Percentiles rank a stretch among this genome's conserved stretches.
phyloP scores from a whole-genome alignment of 371 early-diverging fungal species.

The Mortierella polycephala region DNA sequence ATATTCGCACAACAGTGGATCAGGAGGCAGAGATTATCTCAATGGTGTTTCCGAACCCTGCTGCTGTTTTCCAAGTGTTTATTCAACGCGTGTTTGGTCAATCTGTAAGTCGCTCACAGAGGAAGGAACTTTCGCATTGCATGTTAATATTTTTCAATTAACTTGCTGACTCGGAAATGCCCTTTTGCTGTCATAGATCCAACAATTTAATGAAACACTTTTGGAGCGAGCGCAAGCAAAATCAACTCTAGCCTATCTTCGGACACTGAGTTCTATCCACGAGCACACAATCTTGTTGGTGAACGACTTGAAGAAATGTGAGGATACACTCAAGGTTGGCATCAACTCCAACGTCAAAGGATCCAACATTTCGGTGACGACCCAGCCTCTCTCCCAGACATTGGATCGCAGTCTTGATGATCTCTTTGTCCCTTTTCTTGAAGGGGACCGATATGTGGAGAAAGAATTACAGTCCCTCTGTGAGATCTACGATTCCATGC shows the following conservation, averaged over 20 bases:
- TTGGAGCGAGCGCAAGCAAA: conserved; percentile 74
- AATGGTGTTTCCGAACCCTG: conserved; percentile 93
- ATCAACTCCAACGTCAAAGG: conserved; percentile 55
- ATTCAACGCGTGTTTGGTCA: conserved; percentile 96
- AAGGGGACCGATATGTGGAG: conserved; percentile 85
- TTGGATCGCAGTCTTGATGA: conserved; percentile 93
- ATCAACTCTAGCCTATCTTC: conserved; percentile 82
- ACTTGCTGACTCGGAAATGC: neutral
- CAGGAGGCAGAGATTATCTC: conserved; percentile 92
- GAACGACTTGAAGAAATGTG: conserved; percentile 71
- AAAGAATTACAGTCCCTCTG: conserved; percentile 76
- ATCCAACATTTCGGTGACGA: conserved; percentile 58
- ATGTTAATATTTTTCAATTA: neutral
- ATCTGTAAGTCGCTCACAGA: conserved; percentile 68
- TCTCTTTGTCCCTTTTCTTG: conserved; percentile 94
- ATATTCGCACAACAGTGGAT: conserved; percentile 81
- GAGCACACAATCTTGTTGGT: conserved; percentile 80
- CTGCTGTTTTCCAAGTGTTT: conserved; percentile 90
- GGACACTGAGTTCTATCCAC: conserved; percentile 81
- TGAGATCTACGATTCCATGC: conserved; percentile 69
- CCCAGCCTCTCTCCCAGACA: conserved; percentile 62
- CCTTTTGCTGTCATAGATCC: conserved; percentile 65
- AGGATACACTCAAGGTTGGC: conserved; percentile 52
- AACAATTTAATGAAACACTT: conserved; percentile 85
- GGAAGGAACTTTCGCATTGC: neutral